Evolutionary conservation across 2,329 filamentous ascomycete species (phyloP), one percentile per base, ranked within the genome.

Genomic region (Macrophomina phaseolina): DNA sequence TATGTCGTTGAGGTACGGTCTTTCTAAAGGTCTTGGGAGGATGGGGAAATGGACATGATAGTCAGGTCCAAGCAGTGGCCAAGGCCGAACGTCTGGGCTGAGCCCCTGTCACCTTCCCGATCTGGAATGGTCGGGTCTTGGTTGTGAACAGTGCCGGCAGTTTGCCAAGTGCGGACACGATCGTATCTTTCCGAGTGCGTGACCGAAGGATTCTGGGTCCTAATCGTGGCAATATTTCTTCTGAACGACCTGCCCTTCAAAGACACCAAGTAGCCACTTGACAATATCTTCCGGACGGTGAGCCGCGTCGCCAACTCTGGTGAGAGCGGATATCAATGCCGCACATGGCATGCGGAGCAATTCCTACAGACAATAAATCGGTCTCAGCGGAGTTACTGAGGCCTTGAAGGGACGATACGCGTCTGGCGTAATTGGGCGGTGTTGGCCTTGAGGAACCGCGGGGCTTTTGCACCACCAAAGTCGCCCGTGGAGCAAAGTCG

Each of bases 31-130:
- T 16, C 55, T 61, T 48, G 56, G 56, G 32, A 46, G 28, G 30
- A 18, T 18, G 40, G 56, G 30, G 16, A 48, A 46, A 34, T 12
- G 6, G 56, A 61, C 56, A 36, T 28, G 56, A 61, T 46, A 48
- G 56, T 46, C 40, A 61, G 56, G 56, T 61, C 56, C 38, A 61
- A 61, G 56, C 38, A 34, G 8, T 30, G 30, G 56, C 56, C 42
- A 61, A 61, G 56, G 16, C 42, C 8, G 23, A n/a, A 18, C 34
- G 55, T 36, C 48, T 34, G 56, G 23, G 34, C 11, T 12, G 12
- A 36, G 34, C 5, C 28, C 28, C 36, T 36, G 40, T 28, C 5
- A 61, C 56, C 56, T 61, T 61, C 56, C 56, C 36, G 7, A 34
- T n/a, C 8, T 9, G 56, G 38, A 16, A 34, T 46, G n/a, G 42